Evolutionary conservation across 2,329 filamentous ascomycete genomes (phyloP).

Genomic region (Fusarium heterosporum): DNA sequence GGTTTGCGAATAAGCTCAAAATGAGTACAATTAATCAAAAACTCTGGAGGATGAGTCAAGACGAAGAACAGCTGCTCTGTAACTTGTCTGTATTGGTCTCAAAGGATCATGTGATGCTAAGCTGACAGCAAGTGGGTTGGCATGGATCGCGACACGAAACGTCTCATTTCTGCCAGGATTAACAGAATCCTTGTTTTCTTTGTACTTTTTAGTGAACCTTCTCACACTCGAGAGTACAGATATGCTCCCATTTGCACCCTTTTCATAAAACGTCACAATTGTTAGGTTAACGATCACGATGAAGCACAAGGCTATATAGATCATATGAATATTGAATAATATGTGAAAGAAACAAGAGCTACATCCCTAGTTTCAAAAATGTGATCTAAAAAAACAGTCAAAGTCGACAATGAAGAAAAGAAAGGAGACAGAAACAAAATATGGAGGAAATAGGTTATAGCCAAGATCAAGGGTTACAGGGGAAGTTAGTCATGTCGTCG

Average conservation of each 20-base stretch:
- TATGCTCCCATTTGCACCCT: no score
- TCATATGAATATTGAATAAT: background rate
- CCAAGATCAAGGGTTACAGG: conserved; percentile 15
- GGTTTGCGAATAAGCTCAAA: no score
- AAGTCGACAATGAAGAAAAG: rapidly evolving
- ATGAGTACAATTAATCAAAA: rapidly evolving
- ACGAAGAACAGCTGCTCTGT: background rate
- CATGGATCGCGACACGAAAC: background rate
- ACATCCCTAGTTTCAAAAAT: no score
- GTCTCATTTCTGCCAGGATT: background rate
- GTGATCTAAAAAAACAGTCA: rapidly evolving
- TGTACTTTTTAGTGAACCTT: background rate
- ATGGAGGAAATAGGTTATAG: no score
- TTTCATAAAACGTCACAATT: no score
- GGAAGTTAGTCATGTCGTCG: conserved; percentile 24
- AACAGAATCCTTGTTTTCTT: background rate
- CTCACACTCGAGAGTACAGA: background rate
- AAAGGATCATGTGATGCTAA: conserved; percentile 18
- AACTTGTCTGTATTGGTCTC: background rate
- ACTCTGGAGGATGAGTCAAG: background rate
- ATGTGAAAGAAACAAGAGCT: background rate
- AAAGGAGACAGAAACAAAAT: rapidly evolving
- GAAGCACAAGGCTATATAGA: background rate
- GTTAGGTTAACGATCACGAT: background rate
- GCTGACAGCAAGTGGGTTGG: background rate